These are phyloP conservation scores for Hemerocallis citrina DNA, from an alignment of 106 monocot genomes.

Conservation along the genomic window DNA sequence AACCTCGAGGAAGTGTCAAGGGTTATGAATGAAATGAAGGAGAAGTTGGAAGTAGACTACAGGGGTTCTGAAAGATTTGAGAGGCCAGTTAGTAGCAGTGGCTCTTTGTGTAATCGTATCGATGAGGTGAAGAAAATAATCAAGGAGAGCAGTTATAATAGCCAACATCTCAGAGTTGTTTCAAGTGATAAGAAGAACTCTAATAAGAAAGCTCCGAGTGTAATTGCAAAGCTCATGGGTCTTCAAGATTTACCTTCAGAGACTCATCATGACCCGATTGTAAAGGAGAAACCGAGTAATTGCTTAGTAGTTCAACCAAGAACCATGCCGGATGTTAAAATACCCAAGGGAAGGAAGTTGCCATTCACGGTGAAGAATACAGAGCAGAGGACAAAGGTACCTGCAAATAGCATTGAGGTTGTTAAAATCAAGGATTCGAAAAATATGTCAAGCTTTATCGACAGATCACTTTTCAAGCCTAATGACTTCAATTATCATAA, in stretches of 20 bases:
- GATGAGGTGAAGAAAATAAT: constrained; percentile 44
- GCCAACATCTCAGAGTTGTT: constrained; percentile 2
- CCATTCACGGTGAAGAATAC: background rate
- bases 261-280: background rate
- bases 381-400: constrained; percentile 1
- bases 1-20: constrained; percentile 25
- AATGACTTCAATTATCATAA: background rate
- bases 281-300: constrained; percentile 1
- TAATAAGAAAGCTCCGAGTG: constrained; percentile 24
- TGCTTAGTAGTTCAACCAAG: background rate
- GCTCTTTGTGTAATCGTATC: constrained; percentile 15
- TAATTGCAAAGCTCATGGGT: constrained; percentile 69
- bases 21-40: background rate
- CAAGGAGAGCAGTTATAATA: constrained; percentile 27
- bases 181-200: constrained; percentile 16
- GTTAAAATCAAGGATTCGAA: too few species aligned
- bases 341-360: constrained; percentile 9
- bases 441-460: too few species aligned
- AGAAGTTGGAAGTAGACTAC: background rate
- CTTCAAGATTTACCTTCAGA: constrained; percentile 28
- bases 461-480: background rate
- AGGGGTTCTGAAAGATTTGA: constrained; percentile 10
- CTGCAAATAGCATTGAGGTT: background rate
- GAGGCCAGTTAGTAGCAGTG: background rate
- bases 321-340: background rate